Conservation (phyloP, 2,329 filamentous ascomycete species). For the Aspergillus fumigatiaffinis region DNA sequence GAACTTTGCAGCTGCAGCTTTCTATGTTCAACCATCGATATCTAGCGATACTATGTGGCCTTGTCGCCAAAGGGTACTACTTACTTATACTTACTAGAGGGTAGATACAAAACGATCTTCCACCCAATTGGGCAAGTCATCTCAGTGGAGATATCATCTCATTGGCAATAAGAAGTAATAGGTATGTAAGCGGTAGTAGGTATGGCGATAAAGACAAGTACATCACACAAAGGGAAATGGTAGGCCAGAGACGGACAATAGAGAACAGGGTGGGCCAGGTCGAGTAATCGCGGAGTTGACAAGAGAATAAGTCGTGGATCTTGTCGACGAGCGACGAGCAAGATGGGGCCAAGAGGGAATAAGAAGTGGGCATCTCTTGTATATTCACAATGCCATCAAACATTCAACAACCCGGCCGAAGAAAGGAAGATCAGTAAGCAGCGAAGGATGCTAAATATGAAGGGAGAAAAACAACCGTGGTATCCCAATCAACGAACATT, state of each 20-base stretch:
- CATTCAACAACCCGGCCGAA: neutral
- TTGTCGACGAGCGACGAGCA: neutral
- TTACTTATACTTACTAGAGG: neutral
- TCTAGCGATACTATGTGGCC: neutral
- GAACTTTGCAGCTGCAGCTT: neutral
- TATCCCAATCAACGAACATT: neutral
- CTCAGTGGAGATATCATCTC: neutral
- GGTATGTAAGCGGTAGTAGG: neutral
- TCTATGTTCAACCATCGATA: neutral
- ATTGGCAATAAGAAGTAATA: slow-evolving; percentile 3
- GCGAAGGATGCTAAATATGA: neutral
- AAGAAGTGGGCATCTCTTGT: neutral
- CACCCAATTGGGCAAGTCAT: neutral
- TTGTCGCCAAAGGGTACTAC: too few species aligned
- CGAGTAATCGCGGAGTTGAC: neutral
- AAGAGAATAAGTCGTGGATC: neutral
- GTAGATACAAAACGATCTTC: neutral
- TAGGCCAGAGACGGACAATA: slow-evolving; percentile 1
- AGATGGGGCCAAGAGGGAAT: neutral
- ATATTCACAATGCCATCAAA: neutral
- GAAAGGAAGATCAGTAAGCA: neutral
- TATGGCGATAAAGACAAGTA: neutral
- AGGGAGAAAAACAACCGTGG: neutral
- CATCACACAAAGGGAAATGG: neutral
- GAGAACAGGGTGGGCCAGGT: neutral